Conservation (phyloP, 2,329 filamentous ascomycete species). For the Fusarium staphyleae region DNA sequence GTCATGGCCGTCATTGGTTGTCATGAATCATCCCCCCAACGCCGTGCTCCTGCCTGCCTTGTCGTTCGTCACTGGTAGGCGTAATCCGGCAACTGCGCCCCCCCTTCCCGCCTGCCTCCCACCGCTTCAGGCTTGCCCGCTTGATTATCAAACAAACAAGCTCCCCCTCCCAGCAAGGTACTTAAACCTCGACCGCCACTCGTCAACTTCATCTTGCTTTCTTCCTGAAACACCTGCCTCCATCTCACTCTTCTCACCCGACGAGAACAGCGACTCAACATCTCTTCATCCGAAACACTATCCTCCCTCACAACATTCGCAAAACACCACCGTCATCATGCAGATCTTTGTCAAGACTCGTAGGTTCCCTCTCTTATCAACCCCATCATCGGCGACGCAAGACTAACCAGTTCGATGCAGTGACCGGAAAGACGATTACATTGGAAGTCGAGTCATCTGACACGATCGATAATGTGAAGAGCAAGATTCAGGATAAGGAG, state of each 20-base stretch:
- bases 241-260: constrained; percentile 14
- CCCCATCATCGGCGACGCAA: not conserved
- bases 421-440: constrained; percentile 72
- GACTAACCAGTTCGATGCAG: constrained; percentile 43
- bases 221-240: constrained; percentile 24
- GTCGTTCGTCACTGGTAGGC: constrained; percentile 35
- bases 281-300: constrained; percentile 23
- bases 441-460: constrained; percentile 84
- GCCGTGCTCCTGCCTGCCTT: constrained; percentile 37
- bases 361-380: constrained; percentile 58
- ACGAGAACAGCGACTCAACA: constrained; percentile 16
- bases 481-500: constrained; percentile 98
- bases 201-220: constrained; percentile 21
- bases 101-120: constrained; percentile 36
- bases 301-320: constrained; percentile 36
- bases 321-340: constrained; percentile 65
- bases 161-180: constrained; percentile 35
- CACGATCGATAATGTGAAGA: constrained; percentile 97
- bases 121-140: constrained; percentile 28
- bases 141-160: constrained; percentile 35
- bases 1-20: constrained; percentile 41
- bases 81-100: constrained; percentile 42
- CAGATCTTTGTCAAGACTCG: constrained; percentile 99
- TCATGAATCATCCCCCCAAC: constrained; percentile 48
- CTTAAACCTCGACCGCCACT: constrained; percentile 44